A percentile compares a stretch with the other conserved stretches of the same genome.
Conservation (phyloP, 305 asterid genomes). For the Withania somnifera region DNA sequence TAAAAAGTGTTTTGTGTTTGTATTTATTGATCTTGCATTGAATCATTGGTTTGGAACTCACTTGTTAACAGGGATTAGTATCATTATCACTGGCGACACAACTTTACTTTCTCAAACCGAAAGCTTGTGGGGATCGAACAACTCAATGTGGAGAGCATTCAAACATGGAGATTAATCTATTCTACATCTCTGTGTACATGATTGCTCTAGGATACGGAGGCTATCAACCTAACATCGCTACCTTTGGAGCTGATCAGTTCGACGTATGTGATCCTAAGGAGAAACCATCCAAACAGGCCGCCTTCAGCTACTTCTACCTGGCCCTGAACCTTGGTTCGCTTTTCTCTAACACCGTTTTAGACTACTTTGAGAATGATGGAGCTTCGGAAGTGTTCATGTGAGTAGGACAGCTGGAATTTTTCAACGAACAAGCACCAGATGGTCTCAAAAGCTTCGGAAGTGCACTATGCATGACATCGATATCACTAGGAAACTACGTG, state of each 20-base stretch:
- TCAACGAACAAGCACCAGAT: conserved; percentile 38
- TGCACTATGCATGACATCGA: conserved; percentile 43
- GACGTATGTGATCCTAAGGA: conserved; percentile 31
- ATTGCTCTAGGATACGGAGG: conserved; percentile 51
- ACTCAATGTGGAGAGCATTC: conserved; percentile 24
- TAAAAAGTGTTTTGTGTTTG: not conserved
- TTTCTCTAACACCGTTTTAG: conserved; percentile 40
- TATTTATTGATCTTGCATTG: not conserved
- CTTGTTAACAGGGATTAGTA: conserved; percentile 27
- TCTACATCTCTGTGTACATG: conserved; percentile 35
- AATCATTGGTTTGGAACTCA: not conserved
- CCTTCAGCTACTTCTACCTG: conserved; percentile 47
- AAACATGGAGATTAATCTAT: conserved; percentile 26
- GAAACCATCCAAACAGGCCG: conserved; percentile 26
- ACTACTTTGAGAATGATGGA: conserved; percentile 40
- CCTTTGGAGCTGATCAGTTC: conserved; percentile 52
- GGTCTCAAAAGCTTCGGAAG: conserved; percentile 43
- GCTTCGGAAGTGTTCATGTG: conserved; percentile 52
- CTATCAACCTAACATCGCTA: conserved; percentile 43
- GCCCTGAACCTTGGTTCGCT: conserved; percentile 42
- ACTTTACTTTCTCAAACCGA: conserved; percentile 29
- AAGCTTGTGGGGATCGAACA: conserved; percentile 32
- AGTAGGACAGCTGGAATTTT: conserved; percentile 43
- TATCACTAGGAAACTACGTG: conserved; percentile 37
- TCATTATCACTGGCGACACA: conserved; percentile 27